Base-by-base conservation (phyloP, 1,139 yeast genomes). In the Saccharomyces pastorianus region DNA sequence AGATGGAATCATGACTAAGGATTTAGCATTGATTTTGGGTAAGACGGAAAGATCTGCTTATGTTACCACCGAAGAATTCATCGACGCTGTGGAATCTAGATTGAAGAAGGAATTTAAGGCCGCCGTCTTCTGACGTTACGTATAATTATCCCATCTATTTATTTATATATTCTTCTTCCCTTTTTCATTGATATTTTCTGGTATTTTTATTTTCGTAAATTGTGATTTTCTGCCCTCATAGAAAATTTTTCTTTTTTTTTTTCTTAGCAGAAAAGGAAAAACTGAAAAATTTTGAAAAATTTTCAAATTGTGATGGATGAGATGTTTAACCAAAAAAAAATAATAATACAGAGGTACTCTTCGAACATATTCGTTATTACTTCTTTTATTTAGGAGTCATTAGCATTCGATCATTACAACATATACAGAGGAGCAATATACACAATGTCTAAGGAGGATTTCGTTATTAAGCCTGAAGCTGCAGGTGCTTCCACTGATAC, bases 1-100 rank as follows among this genome's bases (percentile, higher is more conserved):
- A 53, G 97, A 90, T 66, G 87, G 88, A 55, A 83, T 84, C 68
- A 90, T 91, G 97, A 91, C 98, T 69, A 91, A 91, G 78, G 98
- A 91, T 71, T 80, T 91, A 71, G 96, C 97, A 13, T 79, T 91
- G 61, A 85, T 95, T 55, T 81, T 84, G 65, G 96, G 96, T 60
- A 85, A 83, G 75, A 86, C 95, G 58, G 88, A 85, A 63, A 82
- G 96, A 70, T 73, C 81, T 28, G 72, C 85, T 41, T 91, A 87
- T 64, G 97, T 89, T 48, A 85, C 93, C 55, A 91, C 97, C 55
- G 90, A 86, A 70, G 96, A 88, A 73, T 91, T 89, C 73, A 80
- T 91, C 63, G 93, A 87, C 63, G 89, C 88, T 41, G 97, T 91
- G 60, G 82, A 81, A 57, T 64, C 71, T 57, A 76, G 84, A 65